phyloP scores from a whole-genome alignment of 768 basidiomycete species.

The Cyathus striatus region DNA sequence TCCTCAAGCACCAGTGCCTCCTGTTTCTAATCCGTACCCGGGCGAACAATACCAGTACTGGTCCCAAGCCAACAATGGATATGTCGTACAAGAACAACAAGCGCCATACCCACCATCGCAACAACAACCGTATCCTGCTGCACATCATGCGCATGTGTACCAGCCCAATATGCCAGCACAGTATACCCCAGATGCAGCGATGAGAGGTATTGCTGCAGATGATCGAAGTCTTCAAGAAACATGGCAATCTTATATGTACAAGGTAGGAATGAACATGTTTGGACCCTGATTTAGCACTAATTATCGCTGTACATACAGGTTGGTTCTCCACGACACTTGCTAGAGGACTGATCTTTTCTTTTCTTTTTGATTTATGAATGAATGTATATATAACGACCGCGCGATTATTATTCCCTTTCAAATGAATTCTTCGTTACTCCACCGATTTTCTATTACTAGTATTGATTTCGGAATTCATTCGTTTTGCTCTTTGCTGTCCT shows the following conservation, averaged over 20 bases:
- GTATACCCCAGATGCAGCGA: conserved; percentile 42
- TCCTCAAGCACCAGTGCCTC: neutral
- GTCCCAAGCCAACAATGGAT: conserved; percentile 1
- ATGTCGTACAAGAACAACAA: conserved; percentile 10
- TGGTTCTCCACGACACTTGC: conserved; percentile 35
- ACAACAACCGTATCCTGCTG: conserved; percentile 9
- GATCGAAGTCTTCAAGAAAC: conserved; percentile 60
- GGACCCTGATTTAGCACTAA: neutral
- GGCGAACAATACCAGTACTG: conserved; percentile 2
- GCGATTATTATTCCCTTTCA: too few species aligned
- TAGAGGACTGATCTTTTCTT: conserved; percentile 33
- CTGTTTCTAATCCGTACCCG: neutral
- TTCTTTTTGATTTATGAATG: too few species aligned
- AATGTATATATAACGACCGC: too few species aligned
- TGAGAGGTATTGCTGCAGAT: conserved; percentile 45
- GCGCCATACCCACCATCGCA: conserved; percentile 14
- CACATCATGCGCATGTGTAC: conserved; percentile 4
- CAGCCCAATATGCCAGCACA: conserved; percentile 25
- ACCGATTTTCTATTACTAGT: neutral
- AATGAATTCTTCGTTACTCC: too few species aligned
- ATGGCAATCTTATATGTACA: conserved; percentile 65
- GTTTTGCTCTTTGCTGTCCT: too few species aligned
- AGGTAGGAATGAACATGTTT: conserved; percentile 24
- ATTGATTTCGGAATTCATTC: neutral
- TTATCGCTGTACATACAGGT: conserved; percentile 20